Conservation (phyloP, 805 yeast species). For the Metschnikowia sp. region DNA sequence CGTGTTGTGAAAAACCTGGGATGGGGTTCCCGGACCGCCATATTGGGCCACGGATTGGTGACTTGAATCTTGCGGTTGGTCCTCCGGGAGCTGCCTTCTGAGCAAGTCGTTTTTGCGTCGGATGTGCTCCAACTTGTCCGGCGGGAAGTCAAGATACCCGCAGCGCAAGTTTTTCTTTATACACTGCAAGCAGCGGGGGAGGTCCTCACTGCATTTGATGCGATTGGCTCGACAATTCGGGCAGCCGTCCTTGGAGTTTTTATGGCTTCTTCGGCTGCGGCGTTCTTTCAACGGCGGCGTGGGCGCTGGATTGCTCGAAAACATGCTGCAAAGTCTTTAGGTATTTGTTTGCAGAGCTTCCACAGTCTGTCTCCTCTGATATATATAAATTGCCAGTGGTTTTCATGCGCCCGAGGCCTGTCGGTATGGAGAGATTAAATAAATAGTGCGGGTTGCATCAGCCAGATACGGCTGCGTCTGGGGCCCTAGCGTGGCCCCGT, state of each 20-base stretch:
- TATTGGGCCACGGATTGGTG: too few relatives aligned
- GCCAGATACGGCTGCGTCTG: neutral
- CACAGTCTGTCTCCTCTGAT: too few relatives aligned
- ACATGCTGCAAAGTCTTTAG: neutral
- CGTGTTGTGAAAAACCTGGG: too few relatives aligned
- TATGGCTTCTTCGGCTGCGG: conserved; percentile 25
- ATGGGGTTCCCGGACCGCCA: too few relatives aligned
- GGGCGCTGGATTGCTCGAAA: neutral
- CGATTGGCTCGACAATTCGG: conserved; percentile 43
- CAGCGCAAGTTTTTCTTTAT: conserved; percentile 35
- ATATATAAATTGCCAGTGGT: too few relatives aligned
- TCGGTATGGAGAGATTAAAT: neutral
- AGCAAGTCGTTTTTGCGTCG: conserved; percentile 30
- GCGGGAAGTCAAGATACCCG: conserved; percentile 41
- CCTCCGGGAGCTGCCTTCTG: conserved; percentile 3
- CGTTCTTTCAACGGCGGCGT: conserved; percentile 10
- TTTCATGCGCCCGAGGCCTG: neutral
- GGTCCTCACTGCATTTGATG: conserved; percentile 42
- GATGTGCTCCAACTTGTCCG: conserved; percentile 34
- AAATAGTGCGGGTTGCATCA: neutral
- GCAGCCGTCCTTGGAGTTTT: conserved; percentile 33
- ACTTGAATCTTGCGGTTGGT: neutral
- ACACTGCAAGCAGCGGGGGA: conserved; percentile 40
- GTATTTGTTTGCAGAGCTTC: too few relatives aligned
- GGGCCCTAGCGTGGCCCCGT: neutral